A percentile compares a stretch with the other conserved stretches of the same genome.
Conservation (phyloP, 75 land plant species). For the Chamaecyparis obtusa region DNA sequence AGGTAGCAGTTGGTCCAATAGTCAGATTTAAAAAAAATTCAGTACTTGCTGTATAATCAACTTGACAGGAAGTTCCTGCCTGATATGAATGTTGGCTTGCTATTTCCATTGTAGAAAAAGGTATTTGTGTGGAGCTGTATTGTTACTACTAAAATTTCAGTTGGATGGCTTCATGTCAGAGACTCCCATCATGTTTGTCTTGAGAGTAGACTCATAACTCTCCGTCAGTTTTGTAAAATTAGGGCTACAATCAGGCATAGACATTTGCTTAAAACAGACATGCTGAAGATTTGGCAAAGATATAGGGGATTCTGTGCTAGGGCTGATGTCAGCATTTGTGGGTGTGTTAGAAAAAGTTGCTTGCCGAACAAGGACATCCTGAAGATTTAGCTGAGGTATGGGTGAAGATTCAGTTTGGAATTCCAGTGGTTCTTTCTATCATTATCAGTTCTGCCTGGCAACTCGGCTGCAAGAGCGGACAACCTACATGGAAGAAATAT, state of each 20-base stretch:
- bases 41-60: background rate
- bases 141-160: background rate
- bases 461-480: constrained; percentile 41
- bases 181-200: background rate
- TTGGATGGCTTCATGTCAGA: background rate
- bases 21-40: background rate
- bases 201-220: background rate
- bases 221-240: background rate
- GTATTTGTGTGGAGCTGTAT: background rate
- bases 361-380: no score
- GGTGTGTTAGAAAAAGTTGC: background rate
- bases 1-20: no score
- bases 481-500: constrained; percentile 19
- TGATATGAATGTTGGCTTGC: no score
- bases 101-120: background rate
- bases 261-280: background rate
- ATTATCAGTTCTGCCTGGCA: constrained; percentile 42
- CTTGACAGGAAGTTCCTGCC: background rate
- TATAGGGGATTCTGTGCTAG: background rate
- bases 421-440: constrained; percentile 48
- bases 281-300: constrained; percentile 1
- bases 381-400: no score
- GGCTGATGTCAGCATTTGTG: background rate
- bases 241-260: background rate
- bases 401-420: no score